Base-by-base conservation (phyloP, 257 asterid genomes). In the Solanum commersonii region DNA sequence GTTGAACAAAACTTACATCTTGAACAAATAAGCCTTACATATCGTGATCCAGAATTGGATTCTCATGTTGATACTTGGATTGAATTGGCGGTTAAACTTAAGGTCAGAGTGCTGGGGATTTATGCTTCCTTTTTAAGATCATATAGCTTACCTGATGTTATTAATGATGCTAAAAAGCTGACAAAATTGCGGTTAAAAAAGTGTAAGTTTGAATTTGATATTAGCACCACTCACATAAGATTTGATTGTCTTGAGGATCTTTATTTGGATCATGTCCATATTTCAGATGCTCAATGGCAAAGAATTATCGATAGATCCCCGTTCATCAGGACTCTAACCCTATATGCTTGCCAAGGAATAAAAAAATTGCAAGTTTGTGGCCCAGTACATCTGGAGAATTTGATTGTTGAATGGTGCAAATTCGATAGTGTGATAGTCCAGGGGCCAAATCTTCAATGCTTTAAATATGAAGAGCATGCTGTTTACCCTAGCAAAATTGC, bases 101-200 rank as follows among this genome's bases (percentile, higher is more conserved):
- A 73, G 8, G 5, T 73, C 16, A 20, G 1, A 2, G 82, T 22
- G 49, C 8, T 71, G n/a, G 11, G 0, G 6, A 33, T 72, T 72
- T 3, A 6, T 0, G 2, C 18, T 67, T 4, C 6, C 10, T 4
- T 7, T 3, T 25, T n/a, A 0, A 13, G 16, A 12, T 13, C 20
- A 1, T 70, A 31, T 70, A 70, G 25, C 18, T 33, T 72, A 33
- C 42, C 15, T 72, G 3, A 72, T 72, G 42, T 25, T 27, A 27
- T 67, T 67, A 27, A 5, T 67, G 4, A 8, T 11, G 35, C 35
- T 11, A 67, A 67, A 67, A 25, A 67, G 2, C 74, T 67, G 74
- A 67, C 20, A 67, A 27, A 1, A 27, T 67, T 67, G 4, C 3
- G 15, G 15, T 14, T 67, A 67, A 9, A 1, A 1, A 11, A 8